A percentile compares a stretch with the other conserved stretches of the same genome.
Evolutionary conservation across 139 green algal genomes (phyloP).

Genomic region (Chlorokybus atmophyticus): DNA sequence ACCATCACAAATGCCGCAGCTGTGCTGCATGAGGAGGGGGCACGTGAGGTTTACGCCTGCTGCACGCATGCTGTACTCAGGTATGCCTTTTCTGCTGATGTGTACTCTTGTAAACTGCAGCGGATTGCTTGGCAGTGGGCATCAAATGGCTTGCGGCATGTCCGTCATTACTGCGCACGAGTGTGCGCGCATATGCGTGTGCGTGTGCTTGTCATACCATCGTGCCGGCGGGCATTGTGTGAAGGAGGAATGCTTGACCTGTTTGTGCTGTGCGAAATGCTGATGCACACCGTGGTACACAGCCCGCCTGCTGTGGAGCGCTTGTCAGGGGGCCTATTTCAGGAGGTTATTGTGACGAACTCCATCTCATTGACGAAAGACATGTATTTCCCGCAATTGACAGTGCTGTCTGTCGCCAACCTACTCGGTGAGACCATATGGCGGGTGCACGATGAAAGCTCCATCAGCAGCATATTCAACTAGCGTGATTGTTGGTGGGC

Average conservation of each 20-base stretch:
- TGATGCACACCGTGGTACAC: too few relatives aligned
- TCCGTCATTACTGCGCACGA: too few relatives aligned
- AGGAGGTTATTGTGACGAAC: conserved; percentile 97
- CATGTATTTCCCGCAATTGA: conserved; percentile 87
- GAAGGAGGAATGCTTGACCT: too few relatives aligned
- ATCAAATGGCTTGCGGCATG: too few relatives aligned
- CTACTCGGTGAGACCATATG: conserved; percentile 96
- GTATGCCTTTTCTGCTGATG: not conserved
- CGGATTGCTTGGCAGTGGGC: too few relatives aligned
- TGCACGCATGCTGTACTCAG: conserved; percentile 91
- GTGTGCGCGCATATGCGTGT: too few relatives aligned
- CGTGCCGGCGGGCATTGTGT: too few relatives aligned
- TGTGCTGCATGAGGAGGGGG: conserved; percentile 48
- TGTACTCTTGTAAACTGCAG: too few relatives aligned
- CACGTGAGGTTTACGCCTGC: conserved; percentile 84
- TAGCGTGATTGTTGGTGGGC: too few relatives aligned
- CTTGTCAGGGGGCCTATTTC: conserved; percentile 60
- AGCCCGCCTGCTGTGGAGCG: conserved; percentile 78
- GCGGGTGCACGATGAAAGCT: conserved; percentile 82
- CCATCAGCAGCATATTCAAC: conserved; percentile 28
- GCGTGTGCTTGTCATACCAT: too few relatives aligned
- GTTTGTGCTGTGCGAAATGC: too few relatives aligned
- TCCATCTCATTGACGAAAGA: conserved; percentile 71
- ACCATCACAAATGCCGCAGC: conserved; percentile 90
- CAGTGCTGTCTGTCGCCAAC: conserved; percentile 88